Base-by-base conservation (phyloP, 331 rosid genomes). In the Quercus tomentella region DNA sequence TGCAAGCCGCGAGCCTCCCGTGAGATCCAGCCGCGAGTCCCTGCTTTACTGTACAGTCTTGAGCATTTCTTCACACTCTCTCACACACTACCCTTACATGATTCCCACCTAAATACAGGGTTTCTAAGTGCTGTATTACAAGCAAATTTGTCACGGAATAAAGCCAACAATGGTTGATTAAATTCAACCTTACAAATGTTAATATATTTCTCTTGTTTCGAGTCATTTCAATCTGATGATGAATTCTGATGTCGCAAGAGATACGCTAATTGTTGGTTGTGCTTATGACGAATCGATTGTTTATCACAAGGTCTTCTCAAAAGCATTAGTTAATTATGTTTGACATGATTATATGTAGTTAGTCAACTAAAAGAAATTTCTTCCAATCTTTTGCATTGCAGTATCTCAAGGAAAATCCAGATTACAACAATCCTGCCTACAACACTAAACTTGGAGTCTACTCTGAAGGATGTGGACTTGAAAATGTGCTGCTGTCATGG, bases 231-330 rank as follows among this genome's bases (percentile, higher is more conserved):
- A 26, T 28, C 14, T 16, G n/a, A 28, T 15, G 70, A 17, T 25
- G 18, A 60, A 37, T 8, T 21, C 4, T 5, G 18, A 21, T 56
- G 4, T 26, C 33, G 21, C 26, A 60, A 80, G 88, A 18, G 86
- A 85, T 1, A 79, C 75, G n/a, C 74, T 56, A 6, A 86, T 82
- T n/a, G 41, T 85, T 4, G 86, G 84, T 0, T 85, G 88, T 33
- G 83, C 77, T 21, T 85, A 72, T 43, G 77, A 82, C 12, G 69
- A 77, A 10, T 74, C 85, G 18, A 74, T 69, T 70, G 81, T 84
- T 9, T 75, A 81, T 41, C 75, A 74, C 41, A 33, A 84, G 85
- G 81, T 84, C 26, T 28, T 25, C 4, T 31, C 1, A 6, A 23
- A 26, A 6, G 15, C 8, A 2, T 26, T 63, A 28, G 37, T 63